Evolutionary conservation across 306 rosid species (phyloP).

Genomic region (Prunus kanzakura): DNA sequence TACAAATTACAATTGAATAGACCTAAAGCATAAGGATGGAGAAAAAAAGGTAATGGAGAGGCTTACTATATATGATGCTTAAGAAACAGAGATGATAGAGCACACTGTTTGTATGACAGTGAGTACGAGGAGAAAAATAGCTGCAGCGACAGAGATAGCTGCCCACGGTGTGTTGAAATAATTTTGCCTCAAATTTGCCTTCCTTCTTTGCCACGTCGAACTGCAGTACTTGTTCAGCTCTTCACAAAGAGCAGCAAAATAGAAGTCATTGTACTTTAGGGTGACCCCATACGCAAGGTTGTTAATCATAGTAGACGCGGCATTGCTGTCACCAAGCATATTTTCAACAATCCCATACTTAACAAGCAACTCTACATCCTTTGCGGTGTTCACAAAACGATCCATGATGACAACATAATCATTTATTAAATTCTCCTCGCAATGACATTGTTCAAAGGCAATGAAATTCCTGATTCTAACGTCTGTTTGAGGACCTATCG

Average conservation of each 20-base stretch:
- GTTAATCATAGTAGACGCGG: constrained; percentile 9
- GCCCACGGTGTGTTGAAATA: constrained; percentile 33
- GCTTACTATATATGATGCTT: too few relatives aligned
- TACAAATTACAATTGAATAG: too few relatives aligned
- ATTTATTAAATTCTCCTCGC: not conserved
- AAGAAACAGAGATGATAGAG: constrained; percentile 1
- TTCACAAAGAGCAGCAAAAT: constrained; percentile 16
- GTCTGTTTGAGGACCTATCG: constrained; percentile 1
- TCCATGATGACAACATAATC: constrained; percentile 27
- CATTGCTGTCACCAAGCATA: not conserved
- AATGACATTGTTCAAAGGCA: constrained; percentile 28
- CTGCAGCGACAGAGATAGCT: constrained; percentile 9
- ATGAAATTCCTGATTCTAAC: constrained; percentile 16
- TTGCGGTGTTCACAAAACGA: constrained; percentile 12
- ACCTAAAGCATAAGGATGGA: too few relatives aligned
- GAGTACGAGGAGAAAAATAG: constrained; percentile 5
- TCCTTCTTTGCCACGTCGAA: constrained; percentile 19
- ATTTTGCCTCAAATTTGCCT: constrained; percentile 21
- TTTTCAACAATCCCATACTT: constrained; percentile 26
- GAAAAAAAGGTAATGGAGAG: too few relatives aligned
- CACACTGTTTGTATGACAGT: constrained; percentile 12
- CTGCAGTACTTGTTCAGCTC: constrained; percentile 4
- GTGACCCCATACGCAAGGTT: constrained; percentile 5
- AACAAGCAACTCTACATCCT: constrained; percentile 30
- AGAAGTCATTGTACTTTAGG: not conserved